Evolutionary conservation across 2,329 filamentous ascomycete genomes (phyloP).

Genomic region (Exophiala oligosperma): DNA sequence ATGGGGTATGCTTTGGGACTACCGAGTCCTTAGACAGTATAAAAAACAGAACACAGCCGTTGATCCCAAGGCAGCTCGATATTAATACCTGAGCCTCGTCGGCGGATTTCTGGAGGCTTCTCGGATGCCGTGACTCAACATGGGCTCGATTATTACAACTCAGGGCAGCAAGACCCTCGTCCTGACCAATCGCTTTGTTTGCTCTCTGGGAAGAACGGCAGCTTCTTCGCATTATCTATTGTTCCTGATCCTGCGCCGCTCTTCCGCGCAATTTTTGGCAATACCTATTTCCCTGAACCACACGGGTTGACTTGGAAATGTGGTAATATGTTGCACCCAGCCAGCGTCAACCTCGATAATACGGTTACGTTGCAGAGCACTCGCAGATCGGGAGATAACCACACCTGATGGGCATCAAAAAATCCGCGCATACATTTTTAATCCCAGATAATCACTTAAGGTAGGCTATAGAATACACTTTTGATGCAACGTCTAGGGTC

Average conservation of each 20-base stretch:
- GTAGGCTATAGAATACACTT: neutral
- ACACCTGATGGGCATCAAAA: too few relatives aligned
- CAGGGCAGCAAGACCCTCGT: slow-evolving; percentile 17
- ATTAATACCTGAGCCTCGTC: neutral
- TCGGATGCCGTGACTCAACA: slow-evolving; percentile 14
- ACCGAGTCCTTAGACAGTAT: too few relatives aligned
- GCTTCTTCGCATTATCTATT: neutral
- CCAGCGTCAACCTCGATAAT: neutral
- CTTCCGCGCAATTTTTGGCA: neutral
- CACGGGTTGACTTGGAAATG: neutral
- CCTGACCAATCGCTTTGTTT: slow-evolving; percentile 3
- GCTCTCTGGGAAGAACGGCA: neutral
- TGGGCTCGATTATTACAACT: slow-evolving; percentile 18
- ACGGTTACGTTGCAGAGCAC: too few relatives aligned
- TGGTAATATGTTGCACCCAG: neutral
- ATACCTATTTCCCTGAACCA: neutral
- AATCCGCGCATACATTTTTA: too few relatives aligned
- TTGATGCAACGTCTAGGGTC: neutral
- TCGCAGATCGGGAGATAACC: too few relatives aligned
- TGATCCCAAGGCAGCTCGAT: neutral
- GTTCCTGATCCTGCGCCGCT: neutral
- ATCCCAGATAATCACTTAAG: too few relatives aligned
- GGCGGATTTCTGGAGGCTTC: neutral
- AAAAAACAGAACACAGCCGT: too few relatives aligned
- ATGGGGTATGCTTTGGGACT: neutral